phyloP scores from a whole-genome alignment of 2,329 filamentous ascomycete species.

The Aspergillus flavus region DNA sequence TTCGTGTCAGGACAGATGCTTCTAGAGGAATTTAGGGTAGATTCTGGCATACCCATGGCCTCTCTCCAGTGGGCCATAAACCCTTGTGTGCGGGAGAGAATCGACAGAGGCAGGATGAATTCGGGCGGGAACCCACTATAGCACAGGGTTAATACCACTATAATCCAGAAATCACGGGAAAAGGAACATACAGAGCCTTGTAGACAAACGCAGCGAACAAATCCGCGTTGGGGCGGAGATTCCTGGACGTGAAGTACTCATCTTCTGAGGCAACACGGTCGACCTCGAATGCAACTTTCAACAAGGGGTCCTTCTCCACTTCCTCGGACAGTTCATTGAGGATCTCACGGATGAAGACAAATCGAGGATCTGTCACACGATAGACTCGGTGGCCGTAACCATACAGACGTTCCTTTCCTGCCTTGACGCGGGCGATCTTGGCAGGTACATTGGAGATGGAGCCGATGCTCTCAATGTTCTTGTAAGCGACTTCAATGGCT shows the following conservation, averaged over 20 bases:
- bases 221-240: conserved; percentile 44
- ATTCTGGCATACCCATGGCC: conserved; percentile 22
- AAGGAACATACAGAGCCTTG: conserved; percentile 34
- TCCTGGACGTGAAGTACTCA: conserved; percentile 40
- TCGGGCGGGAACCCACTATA: conserved; percentile 11
- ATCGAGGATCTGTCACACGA: conserved; percentile 59
- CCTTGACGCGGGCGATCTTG: conserved; percentile 55
- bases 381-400: conserved; percentile 54
- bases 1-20: not conserved
- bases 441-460: conserved; percentile 54
- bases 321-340: conserved; percentile 25
- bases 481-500: conserved; percentile 58
- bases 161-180: not conserved
- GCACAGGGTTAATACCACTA: not conserved
- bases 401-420: conserved; percentile 55
- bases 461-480: conserved; percentile 57
- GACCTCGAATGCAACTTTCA: conserved; percentile 43
- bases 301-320: conserved; percentile 33
- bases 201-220: conserved; percentile 43
- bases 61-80: conserved; percentile 18
- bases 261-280: conserved; percentile 41
- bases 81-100: conserved; percentile 6
- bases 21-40: not conserved
- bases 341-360: conserved; percentile 50
- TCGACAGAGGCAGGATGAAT: conserved; percentile 8